These are phyloP conservation scores for Penicillium salamii DNA, from an alignment of 495 filamentous ascomycete species.

Conservation along the genomic window DNA sequence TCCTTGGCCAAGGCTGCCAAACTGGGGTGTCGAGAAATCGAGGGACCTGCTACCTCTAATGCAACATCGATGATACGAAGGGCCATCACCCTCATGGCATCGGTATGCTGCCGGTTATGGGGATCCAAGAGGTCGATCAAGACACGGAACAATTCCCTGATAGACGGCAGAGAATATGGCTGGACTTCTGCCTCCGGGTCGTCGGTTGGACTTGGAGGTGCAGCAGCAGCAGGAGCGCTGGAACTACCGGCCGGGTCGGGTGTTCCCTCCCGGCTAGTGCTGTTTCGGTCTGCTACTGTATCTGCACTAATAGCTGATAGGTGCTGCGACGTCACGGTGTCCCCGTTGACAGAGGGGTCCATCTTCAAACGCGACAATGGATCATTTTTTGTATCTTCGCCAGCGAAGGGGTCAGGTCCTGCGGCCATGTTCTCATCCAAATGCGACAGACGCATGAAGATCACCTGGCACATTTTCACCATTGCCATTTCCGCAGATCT, in stretches of 20 bases:
- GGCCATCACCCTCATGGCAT: conserved; percentile 96
- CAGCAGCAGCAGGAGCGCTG: conserved; percentile 36
- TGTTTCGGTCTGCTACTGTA: conserved; percentile 34
- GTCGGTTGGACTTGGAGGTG: conserved; percentile 39
- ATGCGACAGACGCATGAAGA: conserved; percentile 87
- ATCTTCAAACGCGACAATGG: conserved; percentile 62
- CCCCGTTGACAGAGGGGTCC: conserved; percentile 82
- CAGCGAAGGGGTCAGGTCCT: conserved; percentile 55
- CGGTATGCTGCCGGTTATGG: conserved; percentile 85
- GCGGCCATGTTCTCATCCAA: conserved; percentile 69
- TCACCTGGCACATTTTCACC: conserved; percentile 97
- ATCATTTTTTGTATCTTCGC: conserved; percentile 52
- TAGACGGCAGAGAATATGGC: conserved; percentile 91
- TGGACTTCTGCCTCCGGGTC: conserved; percentile 56
- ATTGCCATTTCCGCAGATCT: conserved; percentile 94
- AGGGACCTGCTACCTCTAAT: conserved; percentile 92
- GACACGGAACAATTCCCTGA: conserved; percentile 89
- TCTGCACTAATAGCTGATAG: conserved; percentile 45
- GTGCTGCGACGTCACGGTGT: conserved; percentile 50
- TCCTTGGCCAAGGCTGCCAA: conserved; percentile 87
- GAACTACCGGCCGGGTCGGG: conserved; percentile 38
- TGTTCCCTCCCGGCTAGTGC: conserved; percentile 32
- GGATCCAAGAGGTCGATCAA: conserved; percentile 94
- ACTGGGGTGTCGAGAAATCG: conserved; percentile 89
- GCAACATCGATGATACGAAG: conserved; percentile 96